Base-by-base conservation (phyloP, 2,329 filamentous ascomycete species). In the Rosellinia necatrix region DNA sequence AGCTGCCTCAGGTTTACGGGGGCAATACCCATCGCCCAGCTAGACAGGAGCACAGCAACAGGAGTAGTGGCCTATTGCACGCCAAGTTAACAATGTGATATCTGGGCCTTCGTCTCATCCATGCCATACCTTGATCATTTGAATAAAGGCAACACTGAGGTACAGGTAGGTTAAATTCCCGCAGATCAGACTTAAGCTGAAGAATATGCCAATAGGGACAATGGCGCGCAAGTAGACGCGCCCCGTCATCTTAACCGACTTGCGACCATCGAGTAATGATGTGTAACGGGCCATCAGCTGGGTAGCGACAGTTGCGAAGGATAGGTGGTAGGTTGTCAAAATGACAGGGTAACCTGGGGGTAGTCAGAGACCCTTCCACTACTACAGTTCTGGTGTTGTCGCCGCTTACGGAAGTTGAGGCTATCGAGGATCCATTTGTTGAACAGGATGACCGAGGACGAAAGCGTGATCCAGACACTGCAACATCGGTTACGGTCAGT, bases 391-490 rank as follows among this genome's bases (percentile, higher is more conserved):
- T 7, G 38, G 10, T 24, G 10, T 43, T 47, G 47, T 35, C 58
- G 85, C 88, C 68, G 51, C 87, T 80, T 82, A 91, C 88, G 84
- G 80, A 97, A 97, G 62, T 90, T 83, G 61, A 88, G 82, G 34
- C 88, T 92, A 69, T 93, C 87, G 61, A 97, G 83, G 69, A 99
- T 91, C 86, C 91, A 96, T 85, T 99, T 99, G 87, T 99, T 97
- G 88, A 97, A 97, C 60, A 99, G 81, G 73, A 99, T 99, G 71
- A 97, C 92, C 68, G 89, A 91, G 38, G 92, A 96, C 70, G 91
- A 96, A 74, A 97, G 82, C 57, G 87, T 80, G 71, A 99, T 97
- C 94, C 94, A 99, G 66, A 87, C 81, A 68, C 92, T 96, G 74
- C 37, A 64, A 50, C 56, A 32, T 19, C 2, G 43, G 27, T 35